These are phyloP conservation scores for Phytophthora meadii DNA, from an alignment of 352 stramenopile species.

Conservation along the genomic window DNA sequence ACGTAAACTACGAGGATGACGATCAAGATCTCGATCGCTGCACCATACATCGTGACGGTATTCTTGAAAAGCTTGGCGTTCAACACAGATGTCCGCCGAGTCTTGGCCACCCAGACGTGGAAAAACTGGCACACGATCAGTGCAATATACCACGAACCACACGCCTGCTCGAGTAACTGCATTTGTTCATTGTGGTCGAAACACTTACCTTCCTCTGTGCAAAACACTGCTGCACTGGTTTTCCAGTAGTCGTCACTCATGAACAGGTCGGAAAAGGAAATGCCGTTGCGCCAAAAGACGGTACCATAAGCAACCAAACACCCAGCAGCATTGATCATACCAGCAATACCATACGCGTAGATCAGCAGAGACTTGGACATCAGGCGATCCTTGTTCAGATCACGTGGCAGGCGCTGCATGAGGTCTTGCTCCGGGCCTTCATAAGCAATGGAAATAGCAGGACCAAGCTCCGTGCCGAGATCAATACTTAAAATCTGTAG, in stretches of 20 bases:
- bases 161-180: constrained; percentile 63
- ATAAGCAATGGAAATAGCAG: constrained; percentile 90
- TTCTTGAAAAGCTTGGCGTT: constrained; percentile 80
- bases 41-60: constrained; percentile 76
- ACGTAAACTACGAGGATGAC: constrained; percentile 59
- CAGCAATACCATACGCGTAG: constrained; percentile 87
- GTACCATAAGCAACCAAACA: constrained; percentile 46
- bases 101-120: constrained; percentile 89
- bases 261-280: constrained; percentile 53
- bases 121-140: constrained; percentile 86
- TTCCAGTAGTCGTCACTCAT: constrained; percentile 49
- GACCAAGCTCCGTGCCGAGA: constrained; percentile 89
- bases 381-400: constrained; percentile 78
- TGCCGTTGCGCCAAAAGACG: constrained; percentile 47
- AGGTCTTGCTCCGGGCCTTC: constrained; percentile 82
- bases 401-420: constrained; percentile 74
- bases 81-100: constrained; percentile 71
- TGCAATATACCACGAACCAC: constrained; percentile 73
- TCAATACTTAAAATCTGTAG: constrained; percentile 91
- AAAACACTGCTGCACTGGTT: constrained; percentile 30
- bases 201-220: constrained; percentile 31
- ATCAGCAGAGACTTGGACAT: constrained; percentile 82
- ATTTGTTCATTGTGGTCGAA: constrained; percentile 52
- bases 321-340: constrained; percentile 72
- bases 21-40: constrained; percentile 46